Evolutionary conservation across 441 rosid species (phyloP).

Genomic region (Erysimum pusillum): DNA sequence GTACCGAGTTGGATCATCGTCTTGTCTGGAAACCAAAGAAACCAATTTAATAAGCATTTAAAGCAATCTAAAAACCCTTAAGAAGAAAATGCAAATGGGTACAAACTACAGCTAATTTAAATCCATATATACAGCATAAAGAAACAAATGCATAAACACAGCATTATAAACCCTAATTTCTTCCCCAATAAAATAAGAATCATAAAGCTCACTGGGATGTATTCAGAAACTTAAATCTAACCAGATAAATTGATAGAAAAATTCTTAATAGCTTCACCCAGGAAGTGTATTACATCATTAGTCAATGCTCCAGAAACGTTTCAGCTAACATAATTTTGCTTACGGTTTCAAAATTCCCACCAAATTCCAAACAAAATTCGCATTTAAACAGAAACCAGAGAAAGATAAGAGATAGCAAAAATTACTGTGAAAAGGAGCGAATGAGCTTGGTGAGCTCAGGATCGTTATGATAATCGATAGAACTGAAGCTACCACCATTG

Average conservation of each 20-base stretch:
- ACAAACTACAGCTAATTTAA: neutral
- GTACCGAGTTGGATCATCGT: conserved; percentile 71
- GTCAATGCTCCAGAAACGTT: conserved; percentile 4
- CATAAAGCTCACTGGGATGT: conserved; percentile 20
- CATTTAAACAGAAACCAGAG: neutral
- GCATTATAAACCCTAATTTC: conserved; percentile 39
- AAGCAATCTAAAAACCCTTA: neutral
- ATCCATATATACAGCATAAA: neutral
- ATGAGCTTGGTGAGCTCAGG: conserved; percentile 75
- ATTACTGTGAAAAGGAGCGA: conserved; percentile 73
- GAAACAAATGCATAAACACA: neutral
- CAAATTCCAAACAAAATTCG: neutral
- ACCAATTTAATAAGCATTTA: neutral
- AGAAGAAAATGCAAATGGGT: neutral
- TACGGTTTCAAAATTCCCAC: conserved; percentile 5
- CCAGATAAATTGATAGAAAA: neutral
- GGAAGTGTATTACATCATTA: neutral
- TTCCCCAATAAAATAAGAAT: neutral
- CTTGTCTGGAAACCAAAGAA: conserved; percentile 56
- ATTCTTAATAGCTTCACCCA: neutral
- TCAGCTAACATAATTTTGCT: neutral
- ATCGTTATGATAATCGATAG: conserved; percentile 66
- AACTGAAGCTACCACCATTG: conserved; percentile 42
- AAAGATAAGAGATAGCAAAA: neutral
- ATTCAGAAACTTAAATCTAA: neutral